Evolutionary conservation across 352 stramenopile species (phyloP), one percentile per base, ranked within the genome.

Genomic region (Globisporangium uncinulatum): DNA sequence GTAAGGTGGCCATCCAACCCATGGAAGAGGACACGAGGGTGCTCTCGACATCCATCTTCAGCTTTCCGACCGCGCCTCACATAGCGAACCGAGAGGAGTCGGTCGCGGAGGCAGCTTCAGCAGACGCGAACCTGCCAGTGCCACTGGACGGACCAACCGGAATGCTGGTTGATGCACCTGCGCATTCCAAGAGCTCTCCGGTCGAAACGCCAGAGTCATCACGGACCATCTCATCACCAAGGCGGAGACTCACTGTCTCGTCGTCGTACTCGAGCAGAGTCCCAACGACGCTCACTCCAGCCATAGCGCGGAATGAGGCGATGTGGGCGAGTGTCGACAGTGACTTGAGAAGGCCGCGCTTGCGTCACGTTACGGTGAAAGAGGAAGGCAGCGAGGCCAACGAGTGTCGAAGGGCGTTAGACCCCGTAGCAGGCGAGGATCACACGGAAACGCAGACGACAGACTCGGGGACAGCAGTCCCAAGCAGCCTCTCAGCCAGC

Each of bases 281-380:
- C 13, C 37, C 20, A 17, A 15, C 4, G 49, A 5, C n/a, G 20
- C 36, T 2, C 19, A 15, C 32, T 11, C 37, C 4, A 50, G 5
- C 31, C 0, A 21, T 1, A 21, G 34, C 5, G 6, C 7, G n/a
- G n/a, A 29, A 31, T 14, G n/a, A 46, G 19, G 7, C 24, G 20
- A 31, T 54, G 41, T 66, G 59, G 54, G 20, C 20, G 54, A 66
- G 59, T 42, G 19, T 58, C 31, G 41, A 62, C 15, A 66, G 59
- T 15, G 21, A 66, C 2, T 17, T 58, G 19, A 46, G 42, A n/a
- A 60, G 48, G 29, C 51, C 37, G 21, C 17, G 17, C 14, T 51
- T 48, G n/a, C 19, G 34, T 39, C 8, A 2, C 7, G 34, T 13
- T 10, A 10, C 24, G 15, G n/a, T 19, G 19, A 31, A 7, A 10